Evolutionary conservation across 768 basidiomycete genomes (phyloP).

Genomic region (Mycena polygramma): DNA sequence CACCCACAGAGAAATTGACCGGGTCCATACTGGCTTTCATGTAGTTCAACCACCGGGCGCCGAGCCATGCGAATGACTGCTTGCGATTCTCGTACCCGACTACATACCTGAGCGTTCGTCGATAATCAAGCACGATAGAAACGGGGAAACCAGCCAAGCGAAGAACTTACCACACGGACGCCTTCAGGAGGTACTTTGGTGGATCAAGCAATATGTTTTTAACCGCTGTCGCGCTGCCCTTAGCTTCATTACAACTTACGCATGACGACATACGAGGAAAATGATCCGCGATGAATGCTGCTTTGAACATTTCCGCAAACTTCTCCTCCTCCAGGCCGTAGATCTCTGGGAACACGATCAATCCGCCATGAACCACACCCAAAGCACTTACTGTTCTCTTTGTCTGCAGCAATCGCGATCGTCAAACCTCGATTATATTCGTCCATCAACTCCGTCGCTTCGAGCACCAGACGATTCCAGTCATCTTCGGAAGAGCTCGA

Average conservation of each 20-base stretch:
- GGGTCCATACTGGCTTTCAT: slow-evolving; percentile 27
- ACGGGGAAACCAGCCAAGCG: no score
- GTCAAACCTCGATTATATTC: slow-evolving; percentile 13
- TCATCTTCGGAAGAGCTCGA: not conserved
- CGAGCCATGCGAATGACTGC: slow-evolving; percentile 37
- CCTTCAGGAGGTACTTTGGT: slow-evolving; percentile 23
- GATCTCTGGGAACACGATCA: not conserved
- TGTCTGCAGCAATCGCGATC: slow-evolving; percentile 26
- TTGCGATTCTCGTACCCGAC: slow-evolving; percentile 32
- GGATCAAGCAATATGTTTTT: slow-evolving; percentile 17
- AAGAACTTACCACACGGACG: slow-evolving; percentile 31
- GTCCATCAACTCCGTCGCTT: slow-evolving; percentile 14
- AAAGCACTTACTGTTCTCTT: slow-evolving; percentile 23
- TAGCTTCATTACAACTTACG: no score
- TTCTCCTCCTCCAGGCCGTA: slow-evolving; percentile 16
- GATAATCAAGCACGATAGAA: not conserved
- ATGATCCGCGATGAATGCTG: slow-evolving; percentile 14
- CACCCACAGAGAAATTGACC: not conserved
- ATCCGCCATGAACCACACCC: not conserved
- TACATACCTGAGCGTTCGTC: slow-evolving; percentile 26
- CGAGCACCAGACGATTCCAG: not conserved
- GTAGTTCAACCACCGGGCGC: slow-evolving; percentile 30
- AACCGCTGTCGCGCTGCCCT: not conserved
- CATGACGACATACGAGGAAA: slow-evolving; percentile 35
- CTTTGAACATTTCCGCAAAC: slow-evolving; percentile 22